Percentiles rank a stretch among this genome's conserved stretches.
phyloP scores from a whole-genome alignment of 2,329 filamentous ascomycete species.

The Colletotrichum tamarilloi region DNA sequence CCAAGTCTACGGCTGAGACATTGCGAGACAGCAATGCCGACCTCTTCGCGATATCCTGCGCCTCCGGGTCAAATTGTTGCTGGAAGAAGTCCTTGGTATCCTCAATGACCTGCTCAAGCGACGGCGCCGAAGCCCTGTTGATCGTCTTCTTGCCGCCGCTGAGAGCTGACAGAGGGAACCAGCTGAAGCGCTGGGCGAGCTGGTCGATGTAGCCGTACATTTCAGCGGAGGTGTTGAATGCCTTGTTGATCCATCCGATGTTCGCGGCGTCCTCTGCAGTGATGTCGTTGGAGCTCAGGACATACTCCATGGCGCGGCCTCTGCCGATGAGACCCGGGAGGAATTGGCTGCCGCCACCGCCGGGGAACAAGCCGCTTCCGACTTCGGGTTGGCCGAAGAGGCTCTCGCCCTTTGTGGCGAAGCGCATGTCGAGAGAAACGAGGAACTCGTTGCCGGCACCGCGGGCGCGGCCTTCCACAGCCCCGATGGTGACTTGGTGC shows the following conservation, averaged over 20 bases:
- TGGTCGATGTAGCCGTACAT: neutral
- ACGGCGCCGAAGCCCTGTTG: neutral
- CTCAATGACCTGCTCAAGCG: neutral
- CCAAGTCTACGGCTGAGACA: neutral
- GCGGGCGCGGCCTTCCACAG: neutral
- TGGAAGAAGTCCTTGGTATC: neutral
- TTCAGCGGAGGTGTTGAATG: neutral
- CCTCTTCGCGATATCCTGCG: neutral
- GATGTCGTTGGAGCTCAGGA: neutral
- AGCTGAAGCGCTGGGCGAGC: neutral
- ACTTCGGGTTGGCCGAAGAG: neutral
- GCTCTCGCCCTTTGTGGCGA: neutral
- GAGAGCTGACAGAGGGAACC: neutral
- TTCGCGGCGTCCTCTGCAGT: neutral
- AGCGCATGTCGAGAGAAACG: conserved; percentile 1
- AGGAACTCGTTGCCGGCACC: neutral
- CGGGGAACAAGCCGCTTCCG: neutral
- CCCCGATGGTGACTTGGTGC: neutral
- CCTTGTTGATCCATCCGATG: neutral
- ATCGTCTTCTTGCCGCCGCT: neutral
- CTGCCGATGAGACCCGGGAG: neutral
- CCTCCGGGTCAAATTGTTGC: neutral
- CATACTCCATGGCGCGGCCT: neutral
- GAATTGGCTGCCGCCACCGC: neutral
- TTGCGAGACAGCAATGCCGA: neutral